These are phyloP conservation scores for Termitomyces sp. DNA, from an alignment of 768 basidiomycete genomes.

Conservation along the genomic window DNA sequence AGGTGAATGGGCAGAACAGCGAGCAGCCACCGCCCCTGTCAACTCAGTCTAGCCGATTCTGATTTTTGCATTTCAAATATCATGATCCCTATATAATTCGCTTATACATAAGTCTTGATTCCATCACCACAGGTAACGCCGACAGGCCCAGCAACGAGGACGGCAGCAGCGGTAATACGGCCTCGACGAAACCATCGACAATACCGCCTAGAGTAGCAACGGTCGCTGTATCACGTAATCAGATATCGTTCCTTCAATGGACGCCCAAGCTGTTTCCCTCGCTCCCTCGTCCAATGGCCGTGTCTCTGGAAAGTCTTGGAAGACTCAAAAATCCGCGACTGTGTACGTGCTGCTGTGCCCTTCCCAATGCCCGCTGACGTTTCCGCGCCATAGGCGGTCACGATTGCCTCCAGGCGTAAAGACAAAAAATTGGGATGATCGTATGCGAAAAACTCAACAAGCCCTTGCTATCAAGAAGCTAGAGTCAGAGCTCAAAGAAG, in stretches of 20 bases:
- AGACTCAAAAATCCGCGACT: slow-evolving; percentile 44
- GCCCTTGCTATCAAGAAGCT: slow-evolving; percentile 71
- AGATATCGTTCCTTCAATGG: slow-evolving; percentile 1
- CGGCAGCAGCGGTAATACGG: not conserved
- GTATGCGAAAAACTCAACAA: slow-evolving; percentile 67
- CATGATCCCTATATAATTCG: too few relatives aligned
- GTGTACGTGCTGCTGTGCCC: slow-evolving; percentile 34
- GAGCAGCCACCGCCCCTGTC: not conserved
- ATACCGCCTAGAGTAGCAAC: not conserved
- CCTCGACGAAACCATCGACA: not conserved
- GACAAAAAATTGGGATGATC: slow-evolving; percentile 61
- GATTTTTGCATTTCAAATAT: slow-evolving; percentile 12
- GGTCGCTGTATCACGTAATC: slow-evolving; percentile 4
- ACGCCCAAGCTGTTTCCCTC: slow-evolving; percentile 30
- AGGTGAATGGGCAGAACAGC: slow-evolving; percentile 11
- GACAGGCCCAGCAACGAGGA: not conserved
- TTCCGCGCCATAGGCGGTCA: slow-evolving; percentile 49
- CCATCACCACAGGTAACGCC: not conserved
- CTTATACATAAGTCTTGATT: not conserved
- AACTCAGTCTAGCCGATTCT: slow-evolving; percentile 11
- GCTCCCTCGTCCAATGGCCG: slow-evolving; percentile 63
- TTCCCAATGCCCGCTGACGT: slow-evolving; percentile 10
- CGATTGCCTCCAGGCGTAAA: slow-evolving; percentile 64
- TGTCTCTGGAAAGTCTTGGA: slow-evolving; percentile 71
- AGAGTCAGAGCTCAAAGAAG: slow-evolving; percentile 69